Base-by-base conservation (phyloP, 1,284 basidiomycete species). In the Exsudoporus floridanus region DNA sequence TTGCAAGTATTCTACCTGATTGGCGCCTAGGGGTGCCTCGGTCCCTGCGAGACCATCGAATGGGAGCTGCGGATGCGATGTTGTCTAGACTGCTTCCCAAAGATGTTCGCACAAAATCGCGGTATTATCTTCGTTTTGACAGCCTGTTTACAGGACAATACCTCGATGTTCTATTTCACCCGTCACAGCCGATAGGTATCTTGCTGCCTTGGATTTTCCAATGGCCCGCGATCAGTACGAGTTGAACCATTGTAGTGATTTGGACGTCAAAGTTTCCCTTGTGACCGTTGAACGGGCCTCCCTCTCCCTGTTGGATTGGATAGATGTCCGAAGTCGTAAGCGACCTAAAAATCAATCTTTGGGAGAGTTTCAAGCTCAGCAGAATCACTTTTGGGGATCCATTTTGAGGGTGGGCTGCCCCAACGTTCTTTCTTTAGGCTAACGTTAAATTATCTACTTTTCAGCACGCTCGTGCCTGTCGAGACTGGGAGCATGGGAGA, bases 11-110 rank as follows among this genome's bases (percentile, higher is more conserved):
- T 8, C 28, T n/a, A 13, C 2, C 21, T 2, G 10, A 28, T 38
- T 21, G 19, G 13, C 13, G 12, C 28, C 28, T 45, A 74, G 74
- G 62, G 69, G 27, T 76, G 74, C 55, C 52, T 62, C 13, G 52
- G 57, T 27, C 54, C 58, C 1, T 62, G 62, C n/a, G 59, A 64
- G 33, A 62, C 68, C 30, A 50, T 75, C 5, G 62, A 67, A 38
- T 76, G 75, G 75, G 54, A 59, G 6, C 70, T 73, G 47, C 70
- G 73, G 10, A 61, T 74, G 27, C 63, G 74, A 47, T 72, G 67
- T 35, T 77, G 75, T 52, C 44, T 53, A 12, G 55, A 57, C 12
- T 76, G 75, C 43, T 52, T 72, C 19, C 59, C 49, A 27, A 33
- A 46, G n/a, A 44, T 62, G 60, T 60, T 19, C 10, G 58, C 50